Evolutionary conservation across 2,329 filamentous ascomycete species (phyloP).

Genomic region (Cytospora paraplurivora): DNA sequence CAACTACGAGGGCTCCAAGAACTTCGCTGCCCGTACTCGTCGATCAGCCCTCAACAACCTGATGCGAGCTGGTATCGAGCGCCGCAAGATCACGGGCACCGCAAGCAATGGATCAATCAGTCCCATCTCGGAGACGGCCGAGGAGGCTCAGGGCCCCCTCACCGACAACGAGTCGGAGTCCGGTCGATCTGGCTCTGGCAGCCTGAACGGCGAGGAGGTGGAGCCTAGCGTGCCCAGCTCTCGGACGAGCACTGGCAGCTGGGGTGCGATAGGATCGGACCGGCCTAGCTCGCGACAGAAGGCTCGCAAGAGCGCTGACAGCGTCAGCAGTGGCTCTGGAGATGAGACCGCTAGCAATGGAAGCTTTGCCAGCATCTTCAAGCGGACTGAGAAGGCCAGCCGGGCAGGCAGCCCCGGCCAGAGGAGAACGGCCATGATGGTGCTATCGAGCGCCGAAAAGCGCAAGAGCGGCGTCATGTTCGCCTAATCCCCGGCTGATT

Average conservation of each 20-base stretch:
- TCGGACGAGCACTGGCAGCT: conserved; percentile 71
- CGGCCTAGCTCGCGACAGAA: conserved; percentile 73
- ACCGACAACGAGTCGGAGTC: conserved; percentile 76
- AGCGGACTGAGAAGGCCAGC: conserved; percentile 58
- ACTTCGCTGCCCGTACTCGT: conserved; percentile 90
- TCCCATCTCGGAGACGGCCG: conserved; percentile 80
- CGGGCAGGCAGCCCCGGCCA: conserved; percentile 58
- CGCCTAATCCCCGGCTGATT: conserved; percentile 9
- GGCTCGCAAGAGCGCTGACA: conserved; percentile 63
- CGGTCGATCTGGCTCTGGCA: conserved; percentile 74
- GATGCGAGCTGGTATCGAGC: conserved; percentile 84
- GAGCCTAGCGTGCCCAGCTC: conserved; percentile 71
- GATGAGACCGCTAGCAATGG: conserved; percentile 55
- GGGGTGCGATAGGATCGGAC: conserved; percentile 84
- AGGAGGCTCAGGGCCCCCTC: conserved; percentile 66
- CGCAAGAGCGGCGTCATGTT: conserved; percentile 64
- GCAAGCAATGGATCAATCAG: conserved; percentile 78
- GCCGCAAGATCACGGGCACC: conserved; percentile 75
- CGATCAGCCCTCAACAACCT: conserved; percentile 90
- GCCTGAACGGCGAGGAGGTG: conserved; percentile 70
- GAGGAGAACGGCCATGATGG: conserved; percentile 83
- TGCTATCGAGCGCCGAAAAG: conserved; percentile 88
- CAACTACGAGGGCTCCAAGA: conserved; percentile 95
- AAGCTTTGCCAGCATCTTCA: conserved; percentile 69
- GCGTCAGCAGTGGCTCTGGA: conserved; percentile 61